Percentiles rank a stretch among this genome's conserved stretches.
Evolutionary conservation across 2,329 filamentous ascomycete species (phyloP).

Genomic region (Penicillium sp.): DNA sequence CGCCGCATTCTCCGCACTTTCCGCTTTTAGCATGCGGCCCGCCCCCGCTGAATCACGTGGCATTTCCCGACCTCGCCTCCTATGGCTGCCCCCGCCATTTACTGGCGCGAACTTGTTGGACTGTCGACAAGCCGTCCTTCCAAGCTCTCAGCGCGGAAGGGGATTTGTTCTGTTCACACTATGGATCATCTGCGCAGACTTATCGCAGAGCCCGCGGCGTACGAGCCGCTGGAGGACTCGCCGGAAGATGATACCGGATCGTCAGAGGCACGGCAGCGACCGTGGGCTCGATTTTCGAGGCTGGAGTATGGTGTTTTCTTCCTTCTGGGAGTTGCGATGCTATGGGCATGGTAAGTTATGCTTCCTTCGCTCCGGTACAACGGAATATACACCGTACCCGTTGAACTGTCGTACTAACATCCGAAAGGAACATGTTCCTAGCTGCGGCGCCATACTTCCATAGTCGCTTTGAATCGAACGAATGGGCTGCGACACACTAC

Average conservation of each 20-base stretch:
- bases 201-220: conserved; percentile 34
- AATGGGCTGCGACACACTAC: conserved; percentile 78
- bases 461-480: conserved; percentile 71
- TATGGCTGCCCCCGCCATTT: no score
- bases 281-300: conserved; percentile 69
- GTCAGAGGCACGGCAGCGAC: conserved; percentile 13
- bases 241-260: conserved; percentile 37
- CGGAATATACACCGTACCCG: background rate
- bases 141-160: background rate
- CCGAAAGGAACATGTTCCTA: conserved; percentile 90
- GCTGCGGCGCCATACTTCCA: conserved; percentile 94
- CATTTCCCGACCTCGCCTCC: conserved; percentile 5
- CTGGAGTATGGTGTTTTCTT: conserved; percentile 84
- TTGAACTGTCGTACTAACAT: background rate
- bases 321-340: conserved; percentile 86
- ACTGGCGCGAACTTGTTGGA: no score
- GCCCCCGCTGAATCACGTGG: conserved; percentile 17
- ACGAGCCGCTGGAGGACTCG: conserved; percentile 37
- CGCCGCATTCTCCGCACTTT: conserved; percentile 12
- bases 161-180: background rate
- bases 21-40: conserved; percentile 18
- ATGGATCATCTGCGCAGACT: conserved; percentile 44
- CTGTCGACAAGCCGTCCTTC: background rate
- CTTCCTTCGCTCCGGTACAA: background rate
- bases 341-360: conserved; percentile 84